These are phyloP conservation scores for Fragaria iinumae DNA, from an alignment of 306 rosid species.

Conservation along the genomic window DNA sequence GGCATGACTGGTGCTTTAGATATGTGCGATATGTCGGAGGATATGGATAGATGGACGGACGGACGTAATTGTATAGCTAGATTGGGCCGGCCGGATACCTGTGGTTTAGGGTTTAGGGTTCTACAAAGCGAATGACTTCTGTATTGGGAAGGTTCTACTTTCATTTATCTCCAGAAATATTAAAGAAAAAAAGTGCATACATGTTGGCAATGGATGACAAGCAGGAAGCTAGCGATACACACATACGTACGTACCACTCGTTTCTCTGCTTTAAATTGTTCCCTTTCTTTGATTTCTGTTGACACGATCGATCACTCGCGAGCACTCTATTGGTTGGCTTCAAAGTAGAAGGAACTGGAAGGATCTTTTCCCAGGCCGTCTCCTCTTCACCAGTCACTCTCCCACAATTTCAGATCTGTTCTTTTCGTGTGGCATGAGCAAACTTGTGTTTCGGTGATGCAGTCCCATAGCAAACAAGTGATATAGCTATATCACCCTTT, in stretches of 20 bases:
- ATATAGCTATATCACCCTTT: too few relatives aligned
- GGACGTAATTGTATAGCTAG: background rate
- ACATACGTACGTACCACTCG: background rate
- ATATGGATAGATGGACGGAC: background rate
- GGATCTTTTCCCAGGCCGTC: background rate
- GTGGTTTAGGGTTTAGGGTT: too few relatives aligned
- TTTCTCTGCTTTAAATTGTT: background rate
- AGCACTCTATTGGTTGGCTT: background rate
- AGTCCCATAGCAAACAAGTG: background rate
- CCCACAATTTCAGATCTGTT: background rate
- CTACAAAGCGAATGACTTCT: constrained; percentile 4
- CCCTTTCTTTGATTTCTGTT: background rate
- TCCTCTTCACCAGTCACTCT: background rate
- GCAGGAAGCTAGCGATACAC: background rate
- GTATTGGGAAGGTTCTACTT: constrained; percentile 19
- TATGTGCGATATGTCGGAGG: background rate
- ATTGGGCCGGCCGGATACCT: background rate
- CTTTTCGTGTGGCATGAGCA: background rate
- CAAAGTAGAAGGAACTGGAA: background rate
- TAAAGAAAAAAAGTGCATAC: background rate
- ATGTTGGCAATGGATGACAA: background rate
- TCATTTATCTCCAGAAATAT: background rate
- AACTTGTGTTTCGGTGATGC: background rate
- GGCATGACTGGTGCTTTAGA: background rate
- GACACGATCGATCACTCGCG: background rate